Evolutionary conservation across 768 basidiomycete species (phyloP), one percentile per base, ranked within the genome.

Genomic region (Leccinum rimulosum): DNA sequence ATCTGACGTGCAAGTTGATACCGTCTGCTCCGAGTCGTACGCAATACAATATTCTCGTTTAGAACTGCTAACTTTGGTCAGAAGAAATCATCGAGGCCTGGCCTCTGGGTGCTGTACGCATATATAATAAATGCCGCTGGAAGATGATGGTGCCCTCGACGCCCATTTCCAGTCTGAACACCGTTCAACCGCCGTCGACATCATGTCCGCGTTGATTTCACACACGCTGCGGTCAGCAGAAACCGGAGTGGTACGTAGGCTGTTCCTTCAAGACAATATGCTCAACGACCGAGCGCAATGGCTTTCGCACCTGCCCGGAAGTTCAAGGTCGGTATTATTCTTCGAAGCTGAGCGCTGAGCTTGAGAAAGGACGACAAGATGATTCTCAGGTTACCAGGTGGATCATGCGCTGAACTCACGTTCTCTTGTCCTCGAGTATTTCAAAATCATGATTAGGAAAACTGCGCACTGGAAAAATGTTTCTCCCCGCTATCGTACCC

Each of bases 291-390:
- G 17, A 22, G 35, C n/a, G 8, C 36, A 6, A 30, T 31, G 66
- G n/a, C 59, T 65, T 30, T 56, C 66, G 12, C 12, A 50, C 54
- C 1, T 25, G 59, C 30, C 49, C 35, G 36, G 36, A 33, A 31
- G 31, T 35, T 35, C 12, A 35, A 7, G 6, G 55, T 67, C 15
- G 53, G 59, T 31, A 52, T 67, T 5, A 67, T n/a, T n/a, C 10
- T n/a, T 67, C 50, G 59, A 66, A 48, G 58, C 62, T 33, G 58
- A 59, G 27, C 22, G 58, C 62, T 33, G 58, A 59, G 27, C 22
- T n/a, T 61, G 52, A 55, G 63, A 50, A 64, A 61, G 50, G 55
- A 52, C 15, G 62, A 61, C 25, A 57, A 61, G 2, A 52, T 61
- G 54, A 49, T 66, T 25, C 61, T 59, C 38, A 10, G 1, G 40